Percentiles rank a stretch among this genome's conserved stretches.
Conservation (phyloP, 169 alveolate genomes). For the Plasmodium ovale region DNA sequence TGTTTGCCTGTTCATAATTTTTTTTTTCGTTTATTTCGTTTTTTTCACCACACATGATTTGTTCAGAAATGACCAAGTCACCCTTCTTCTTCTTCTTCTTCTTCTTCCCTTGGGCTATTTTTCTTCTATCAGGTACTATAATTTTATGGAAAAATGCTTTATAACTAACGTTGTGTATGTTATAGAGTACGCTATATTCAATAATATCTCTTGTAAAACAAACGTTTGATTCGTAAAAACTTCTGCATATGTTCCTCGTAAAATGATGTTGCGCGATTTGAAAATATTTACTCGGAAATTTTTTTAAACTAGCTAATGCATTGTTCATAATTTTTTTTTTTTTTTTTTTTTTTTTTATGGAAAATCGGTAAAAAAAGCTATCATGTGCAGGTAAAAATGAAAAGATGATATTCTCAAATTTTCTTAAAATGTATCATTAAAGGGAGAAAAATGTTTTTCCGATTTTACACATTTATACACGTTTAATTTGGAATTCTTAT, state of each 20-base stretch:
- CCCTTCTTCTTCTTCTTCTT: too few species aligned
- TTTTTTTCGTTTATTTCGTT: background rate
- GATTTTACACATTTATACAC: too few species aligned
- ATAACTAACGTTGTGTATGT: background rate
- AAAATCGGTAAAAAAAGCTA: background rate
- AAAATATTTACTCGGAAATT: background rate
- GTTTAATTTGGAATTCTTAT: too few species aligned
- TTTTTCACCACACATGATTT: constrained; percentile 27
- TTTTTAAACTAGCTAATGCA: constrained; percentile 4
- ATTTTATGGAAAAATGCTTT: background rate
- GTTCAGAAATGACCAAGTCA: too few species aligned
- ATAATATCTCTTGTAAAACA: background rate
- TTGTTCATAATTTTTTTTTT: constrained; percentile 33
- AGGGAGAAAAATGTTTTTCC: too few species aligned
- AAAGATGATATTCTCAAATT: too few species aligned
- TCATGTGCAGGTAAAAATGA: background rate
- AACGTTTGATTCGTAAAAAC: background rate
- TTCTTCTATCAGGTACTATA: background rate
- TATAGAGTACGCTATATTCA: background rate
- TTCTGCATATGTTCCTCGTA: background rate
- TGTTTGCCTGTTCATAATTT: constrained; percentile 9
- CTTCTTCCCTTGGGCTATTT: too few species aligned
- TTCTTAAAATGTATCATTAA: too few species aligned
- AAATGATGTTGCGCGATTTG: constrained; percentile 5
- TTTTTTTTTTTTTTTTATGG: constrained; percentile 1